phyloP scores from a whole-genome alignment of 192 early-diverging fungal species.

The Backusella morwellensis region DNA sequence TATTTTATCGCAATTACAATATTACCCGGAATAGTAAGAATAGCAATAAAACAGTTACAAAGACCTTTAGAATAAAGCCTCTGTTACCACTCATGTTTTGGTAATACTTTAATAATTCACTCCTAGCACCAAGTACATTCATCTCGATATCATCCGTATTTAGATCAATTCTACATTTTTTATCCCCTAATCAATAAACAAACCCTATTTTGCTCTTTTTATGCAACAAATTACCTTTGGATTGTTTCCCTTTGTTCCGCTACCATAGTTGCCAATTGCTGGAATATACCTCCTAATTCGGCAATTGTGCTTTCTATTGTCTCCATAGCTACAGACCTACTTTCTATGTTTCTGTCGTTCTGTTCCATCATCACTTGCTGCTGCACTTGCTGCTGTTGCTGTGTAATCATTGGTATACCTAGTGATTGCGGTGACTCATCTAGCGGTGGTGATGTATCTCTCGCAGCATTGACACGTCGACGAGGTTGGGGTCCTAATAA shows the following conservation, averaged over 20 bases:
- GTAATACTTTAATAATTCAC: constrained; percentile 90
- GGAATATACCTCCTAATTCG: constrained; percentile 89
- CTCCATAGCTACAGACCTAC: constrained; percentile 86
- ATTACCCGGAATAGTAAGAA: constrained; percentile 69
- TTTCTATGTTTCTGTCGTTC: constrained; percentile 83
- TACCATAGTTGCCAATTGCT: constrained; percentile 82
- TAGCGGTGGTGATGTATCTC: background rate
- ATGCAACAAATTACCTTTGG: constrained; percentile 48
- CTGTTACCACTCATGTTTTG: constrained; percentile 90
- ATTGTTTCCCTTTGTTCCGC: constrained; percentile 86
- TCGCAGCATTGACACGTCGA: constrained; percentile 32
- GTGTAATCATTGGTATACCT: constrained; percentile 42
- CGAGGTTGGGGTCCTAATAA: constrained; percentile 34
- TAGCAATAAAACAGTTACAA: constrained; percentile 86
- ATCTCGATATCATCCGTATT: constrained; percentile 91
- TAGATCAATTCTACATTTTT: constrained; percentile 76
- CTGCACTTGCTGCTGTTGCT: constrained; percentile 48
- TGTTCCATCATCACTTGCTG: constrained; percentile 65
- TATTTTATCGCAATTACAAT: background rate
- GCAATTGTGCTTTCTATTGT: constrained; percentile 97
- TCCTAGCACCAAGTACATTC: constrained; percentile 89
- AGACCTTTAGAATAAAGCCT: constrained; percentile 95
- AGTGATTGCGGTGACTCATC: constrained; percentile 41
- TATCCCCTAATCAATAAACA: background rate
- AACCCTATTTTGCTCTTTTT: background rate